Evolutionary conservation across 2,329 filamentous ascomycete genomes (phyloP).

Genomic region (Onygenales sp.): DNA sequence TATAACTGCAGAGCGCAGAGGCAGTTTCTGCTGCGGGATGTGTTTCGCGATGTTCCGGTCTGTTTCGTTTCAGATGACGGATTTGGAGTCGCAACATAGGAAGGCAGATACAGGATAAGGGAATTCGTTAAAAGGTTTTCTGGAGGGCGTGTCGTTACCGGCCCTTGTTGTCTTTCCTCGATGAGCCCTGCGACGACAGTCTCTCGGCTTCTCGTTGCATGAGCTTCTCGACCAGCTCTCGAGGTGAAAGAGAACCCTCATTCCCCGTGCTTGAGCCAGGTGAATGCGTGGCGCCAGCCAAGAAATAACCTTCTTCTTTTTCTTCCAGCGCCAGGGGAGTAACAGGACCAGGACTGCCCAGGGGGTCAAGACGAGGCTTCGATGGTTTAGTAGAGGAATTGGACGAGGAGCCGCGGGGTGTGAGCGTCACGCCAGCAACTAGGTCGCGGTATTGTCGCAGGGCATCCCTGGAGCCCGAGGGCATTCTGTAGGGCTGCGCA

Average conservation of each 20-base stretch:
- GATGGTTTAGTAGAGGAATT: slow-evolving; percentile 26
- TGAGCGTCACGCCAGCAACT: slow-evolving; percentile 25
- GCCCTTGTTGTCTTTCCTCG: slow-evolving; percentile 18
- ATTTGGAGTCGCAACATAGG: not conserved
- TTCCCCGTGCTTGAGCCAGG: slow-evolving; percentile 9
- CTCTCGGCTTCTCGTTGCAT: slow-evolving; percentile 26
- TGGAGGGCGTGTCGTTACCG: slow-evolving; percentile 13
- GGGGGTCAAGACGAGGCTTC: slow-evolving; percentile 35
- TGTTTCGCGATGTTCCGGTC: no score
- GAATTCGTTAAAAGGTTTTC: not conserved
- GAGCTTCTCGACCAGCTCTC: slow-evolving; percentile 25
- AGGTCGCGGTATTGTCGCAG: slow-evolving; percentile 35
- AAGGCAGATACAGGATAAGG: not conserved
- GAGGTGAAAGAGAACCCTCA: slow-evolving; percentile 16
- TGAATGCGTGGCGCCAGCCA: slow-evolving; percentile 17
- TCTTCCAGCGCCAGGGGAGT: slow-evolving; percentile 36
- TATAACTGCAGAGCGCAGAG: not conserved
- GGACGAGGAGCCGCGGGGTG: slow-evolving; percentile 20
- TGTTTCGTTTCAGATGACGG: no score
- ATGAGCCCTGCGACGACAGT: slow-evolving; percentile 16
- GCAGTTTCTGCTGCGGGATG: no score
- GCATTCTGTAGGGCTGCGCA: slow-evolving; percentile 20
- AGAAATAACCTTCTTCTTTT: slow-evolving; percentile 27
- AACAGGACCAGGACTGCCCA: slow-evolving; percentile 37
- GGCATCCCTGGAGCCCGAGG: slow-evolving; percentile 27